A percentile compares a stretch with the other conserved stretches of the same genome.
phyloP scores from a whole-genome alignment of 768 basidiomycete genomes.

The Lentinula edodes region DNA sequence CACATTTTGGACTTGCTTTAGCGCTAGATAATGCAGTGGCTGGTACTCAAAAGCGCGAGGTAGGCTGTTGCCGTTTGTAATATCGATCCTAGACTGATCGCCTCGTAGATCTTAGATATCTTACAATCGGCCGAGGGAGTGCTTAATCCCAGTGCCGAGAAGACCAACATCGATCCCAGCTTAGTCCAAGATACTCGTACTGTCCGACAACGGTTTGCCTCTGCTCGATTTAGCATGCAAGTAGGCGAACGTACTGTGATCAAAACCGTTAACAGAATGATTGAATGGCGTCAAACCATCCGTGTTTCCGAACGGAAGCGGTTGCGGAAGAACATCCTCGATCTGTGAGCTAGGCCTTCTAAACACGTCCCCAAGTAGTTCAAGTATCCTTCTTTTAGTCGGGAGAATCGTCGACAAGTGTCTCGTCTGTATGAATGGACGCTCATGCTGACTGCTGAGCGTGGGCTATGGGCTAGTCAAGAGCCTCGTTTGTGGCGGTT shows the following conservation, averaged over 20 bases:
- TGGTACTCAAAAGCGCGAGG: constrained; percentile 69
- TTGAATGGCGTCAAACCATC: constrained; percentile 71
- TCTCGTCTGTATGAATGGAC: constrained; percentile 57
- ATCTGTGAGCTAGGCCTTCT: constrained; percentile 45
- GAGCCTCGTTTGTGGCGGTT: constrained; percentile 61
- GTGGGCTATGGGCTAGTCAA: constrained; percentile 74
- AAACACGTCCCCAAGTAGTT: background rate
- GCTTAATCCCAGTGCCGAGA: constrained; percentile 42
- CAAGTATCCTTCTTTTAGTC: constrained; percentile 35
- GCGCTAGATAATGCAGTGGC: constrained; percentile 60
- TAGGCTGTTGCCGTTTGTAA: constrained; percentile 23
- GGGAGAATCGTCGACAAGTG: constrained; percentile 71
- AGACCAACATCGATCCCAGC: constrained; percentile 46
- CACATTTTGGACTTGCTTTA: constrained; percentile 63
- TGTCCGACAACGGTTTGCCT: constrained; percentile 46
- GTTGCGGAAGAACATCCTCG: constrained; percentile 64
- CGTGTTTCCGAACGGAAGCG: constrained; percentile 66
- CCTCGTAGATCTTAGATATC: constrained; percentile 50
- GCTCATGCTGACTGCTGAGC: constrained; percentile 60
- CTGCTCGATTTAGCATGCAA: constrained; percentile 56
- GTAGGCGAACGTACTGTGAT: constrained; percentile 57
- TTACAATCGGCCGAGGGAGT: constrained; percentile 48
- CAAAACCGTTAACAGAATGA: constrained; percentile 57
- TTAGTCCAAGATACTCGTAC: constrained; percentile 49
- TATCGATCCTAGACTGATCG: too few relatives aligned